Percentiles rank a stretch among this genome's conserved stretches.
Conservation (phyloP, 805 yeast genomes). For the Ogataea degrootiae region DNA sequence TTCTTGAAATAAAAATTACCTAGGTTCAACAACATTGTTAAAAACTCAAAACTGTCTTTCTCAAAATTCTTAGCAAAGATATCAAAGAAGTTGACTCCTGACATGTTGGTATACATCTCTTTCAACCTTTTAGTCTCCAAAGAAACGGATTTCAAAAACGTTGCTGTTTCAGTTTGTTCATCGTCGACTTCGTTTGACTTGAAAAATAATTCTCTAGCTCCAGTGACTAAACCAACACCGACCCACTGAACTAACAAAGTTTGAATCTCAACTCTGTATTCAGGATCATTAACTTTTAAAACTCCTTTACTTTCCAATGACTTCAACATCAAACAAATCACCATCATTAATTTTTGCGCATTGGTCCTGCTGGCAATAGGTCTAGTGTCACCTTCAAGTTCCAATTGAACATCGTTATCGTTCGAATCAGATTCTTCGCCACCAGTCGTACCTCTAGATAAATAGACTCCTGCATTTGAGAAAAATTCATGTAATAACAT, state of each 20-base stretch:
- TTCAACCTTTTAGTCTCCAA: not conserved
- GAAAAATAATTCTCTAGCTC: conserved; percentile 53
- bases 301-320: conserved; percentile 43
- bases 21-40: conserved; percentile 16
- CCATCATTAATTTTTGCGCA: conserved; percentile 39
- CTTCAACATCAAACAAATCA: conserved; percentile 60
- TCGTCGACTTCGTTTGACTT: conserved; percentile 10
- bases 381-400: conserved; percentile 17
- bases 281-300: conserved; percentile 40
- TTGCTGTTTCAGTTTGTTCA: not conserved
- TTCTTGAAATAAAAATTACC: conserved; percentile 15
- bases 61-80: conserved; percentile 12
- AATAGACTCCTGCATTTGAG: conserved; percentile 44
- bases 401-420: conserved; percentile 9
- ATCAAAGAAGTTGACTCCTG: conserved; percentile 7
- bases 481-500: conserved; percentile 71
- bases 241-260: conserved; percentile 62
- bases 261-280: conserved; percentile 56
- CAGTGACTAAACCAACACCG: conserved; percentile 46
- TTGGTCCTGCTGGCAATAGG: conserved; percentile 29
- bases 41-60: conserved; percentile 8
- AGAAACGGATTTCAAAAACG: not conserved
- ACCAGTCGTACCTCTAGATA: conserved; percentile 32
- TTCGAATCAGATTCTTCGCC: conserved; percentile 19
- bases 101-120: not conserved